A percentile compares a stretch with the other conserved stretches of the same genome.
Conservation (phyloP, 192 early-diverging fungal genomes). For the Rhizophagus clarus region DNA sequence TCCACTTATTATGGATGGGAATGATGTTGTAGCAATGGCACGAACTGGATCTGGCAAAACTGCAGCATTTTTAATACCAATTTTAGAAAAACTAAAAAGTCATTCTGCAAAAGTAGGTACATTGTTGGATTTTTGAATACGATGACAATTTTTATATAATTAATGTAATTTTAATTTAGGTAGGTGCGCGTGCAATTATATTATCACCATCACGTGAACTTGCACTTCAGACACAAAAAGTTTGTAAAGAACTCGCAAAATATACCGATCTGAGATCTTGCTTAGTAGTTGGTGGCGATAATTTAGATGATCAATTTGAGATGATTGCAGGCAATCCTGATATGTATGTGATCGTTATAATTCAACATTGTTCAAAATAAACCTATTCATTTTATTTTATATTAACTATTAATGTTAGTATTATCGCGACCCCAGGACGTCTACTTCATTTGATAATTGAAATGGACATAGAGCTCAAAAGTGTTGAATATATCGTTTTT, state of each 20-base stretch:
- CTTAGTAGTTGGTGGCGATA: slow-evolving; percentile 94
- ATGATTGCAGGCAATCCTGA: slow-evolving; percentile 95
- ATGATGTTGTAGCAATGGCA: slow-evolving; percentile 98
- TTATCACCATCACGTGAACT: slow-evolving; percentile 96
- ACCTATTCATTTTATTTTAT: background rate
- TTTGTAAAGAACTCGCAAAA: slow-evolving; percentile 89
- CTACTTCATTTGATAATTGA: slow-evolving; percentile 85
- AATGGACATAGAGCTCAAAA: slow-evolving; percentile 86
- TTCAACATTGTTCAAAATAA: background rate
- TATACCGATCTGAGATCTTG: slow-evolving; percentile 89
- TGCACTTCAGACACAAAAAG: slow-evolving; percentile 94
- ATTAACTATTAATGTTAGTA: slow-evolving; percentile 30
- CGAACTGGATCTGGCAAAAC: slow-evolving; percentile 98
- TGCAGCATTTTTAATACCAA: slow-evolving; percentile 91
- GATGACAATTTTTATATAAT: background rate
- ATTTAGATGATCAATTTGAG: slow-evolving; percentile 94
- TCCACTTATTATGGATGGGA: slow-evolving; percentile 86
- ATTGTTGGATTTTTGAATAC: background rate
- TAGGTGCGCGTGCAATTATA: slow-evolving; percentile 77
- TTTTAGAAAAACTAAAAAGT: slow-evolving; percentile 82
- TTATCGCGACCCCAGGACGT: slow-evolving; percentile 85
- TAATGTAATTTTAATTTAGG: slow-evolving; percentile 12
- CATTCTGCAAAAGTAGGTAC: slow-evolving; percentile 81
- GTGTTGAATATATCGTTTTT: slow-evolving; percentile 95
- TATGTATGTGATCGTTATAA: slow-evolving; percentile 54